These are phyloP conservation scores for Amanita rubescens DNA, from an alignment of 768 basidiomycete species.

Conservation along the genomic window DNA sequence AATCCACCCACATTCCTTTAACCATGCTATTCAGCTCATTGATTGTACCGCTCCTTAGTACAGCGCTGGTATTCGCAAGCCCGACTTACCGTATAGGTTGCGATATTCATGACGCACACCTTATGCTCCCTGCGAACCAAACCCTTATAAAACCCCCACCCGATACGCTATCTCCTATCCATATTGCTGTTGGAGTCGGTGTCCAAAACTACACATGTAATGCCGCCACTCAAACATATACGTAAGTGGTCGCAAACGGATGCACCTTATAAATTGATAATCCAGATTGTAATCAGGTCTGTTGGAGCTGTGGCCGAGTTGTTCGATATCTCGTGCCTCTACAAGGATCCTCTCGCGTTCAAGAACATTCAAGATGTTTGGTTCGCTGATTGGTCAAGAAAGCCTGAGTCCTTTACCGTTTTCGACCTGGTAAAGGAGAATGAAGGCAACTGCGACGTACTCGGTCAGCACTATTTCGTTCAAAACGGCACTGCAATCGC, in stretches of 20 bases:
- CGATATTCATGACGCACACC: not conserved
- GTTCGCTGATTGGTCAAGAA: not conserved
- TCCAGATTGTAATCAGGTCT: no score
- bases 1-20: not conserved
- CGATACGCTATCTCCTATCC: slow-evolving; percentile 28
- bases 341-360: slow-evolving; percentile 21
- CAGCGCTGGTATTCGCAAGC: not conserved
- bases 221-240: slow-evolving; percentile 28
- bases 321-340: slow-evolving; percentile 48
- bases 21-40: not conserved
- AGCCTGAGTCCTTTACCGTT: not conserved
- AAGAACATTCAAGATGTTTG: slow-evolving; percentile 20
- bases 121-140: slow-evolving; percentile 9
- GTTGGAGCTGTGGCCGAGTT: slow-evolving; percentile 44
- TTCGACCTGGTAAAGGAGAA: not conserved
- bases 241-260: slow-evolving; percentile 23
- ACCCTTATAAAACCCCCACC: slow-evolving; percentile 29
- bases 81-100: not conserved
- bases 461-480: slow-evolving; percentile 48
- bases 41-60: not conserved
- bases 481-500: slow-evolving; percentile 29
- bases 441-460: slow-evolving; percentile 17
- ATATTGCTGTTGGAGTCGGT: slow-evolving; percentile 42
- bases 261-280: not conserved
- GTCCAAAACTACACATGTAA: slow-evolving; percentile 52